Conservation (phyloP, 257 asterid species). For the Knoxia roxburghii region DNA sequence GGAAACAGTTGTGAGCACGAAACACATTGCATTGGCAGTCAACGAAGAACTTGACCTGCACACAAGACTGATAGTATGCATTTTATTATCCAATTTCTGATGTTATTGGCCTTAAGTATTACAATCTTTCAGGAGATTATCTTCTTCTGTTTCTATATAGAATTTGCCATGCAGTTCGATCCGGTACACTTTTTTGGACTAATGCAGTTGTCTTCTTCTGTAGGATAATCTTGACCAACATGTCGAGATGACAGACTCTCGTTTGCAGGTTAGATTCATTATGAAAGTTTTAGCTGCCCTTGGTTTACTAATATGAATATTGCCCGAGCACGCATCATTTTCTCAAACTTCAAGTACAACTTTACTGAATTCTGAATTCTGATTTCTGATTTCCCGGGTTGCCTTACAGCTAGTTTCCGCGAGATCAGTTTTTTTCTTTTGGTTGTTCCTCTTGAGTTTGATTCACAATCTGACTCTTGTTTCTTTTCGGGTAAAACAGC, state of each 20-base stretch:
- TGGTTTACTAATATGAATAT: too few relatives aligned
- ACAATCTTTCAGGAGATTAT: neutral
- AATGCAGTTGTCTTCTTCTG: constrained; percentile 5
- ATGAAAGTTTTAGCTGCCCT: neutral
- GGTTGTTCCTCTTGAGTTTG: neutral
- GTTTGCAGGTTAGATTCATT: constrained; percentile 49
- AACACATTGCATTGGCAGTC: constrained; percentile 91
- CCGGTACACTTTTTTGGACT: constrained; percentile 7
- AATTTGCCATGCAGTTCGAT: neutral
- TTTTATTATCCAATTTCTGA: constrained; percentile 17
- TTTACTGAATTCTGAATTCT: neutral
- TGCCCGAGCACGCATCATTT: too few relatives aligned
- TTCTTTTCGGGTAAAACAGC: constrained; percentile 28
- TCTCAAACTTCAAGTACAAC: too few relatives aligned
- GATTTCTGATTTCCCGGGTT: neutral
- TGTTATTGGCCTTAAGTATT: neutral
- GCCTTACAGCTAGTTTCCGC: neutral
- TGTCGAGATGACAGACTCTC: constrained; percentile 74
- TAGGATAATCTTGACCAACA: constrained; percentile 80
- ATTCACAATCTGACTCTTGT: neutral
- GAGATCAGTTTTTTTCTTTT: neutral
- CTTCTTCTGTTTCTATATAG: neutral
- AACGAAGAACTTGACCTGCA: constrained; percentile 91
- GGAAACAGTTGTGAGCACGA: constrained; percentile 86
- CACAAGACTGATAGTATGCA: constrained; percentile 77